Evolutionary conservation across 306 rosid species (phyloP), one percentile per base, ranked within the genome.

Genomic region (Neltuma alba): DNA sequence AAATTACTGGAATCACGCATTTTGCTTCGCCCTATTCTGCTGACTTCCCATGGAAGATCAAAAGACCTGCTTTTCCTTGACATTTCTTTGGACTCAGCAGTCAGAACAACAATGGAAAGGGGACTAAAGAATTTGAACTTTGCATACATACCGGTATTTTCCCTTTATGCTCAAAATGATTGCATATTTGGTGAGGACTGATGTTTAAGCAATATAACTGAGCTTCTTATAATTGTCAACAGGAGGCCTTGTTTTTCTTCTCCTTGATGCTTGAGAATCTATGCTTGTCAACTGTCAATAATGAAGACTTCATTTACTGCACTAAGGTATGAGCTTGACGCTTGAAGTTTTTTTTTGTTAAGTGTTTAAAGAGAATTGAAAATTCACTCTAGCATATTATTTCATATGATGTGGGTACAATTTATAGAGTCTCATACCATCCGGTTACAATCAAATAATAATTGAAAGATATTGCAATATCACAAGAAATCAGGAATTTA

Each of bases 281-380:
- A 60, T 72, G 82, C 55, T 38, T 84, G 68, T 84, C 85, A 57
- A 54, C 70, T 0, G 85, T 65, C 44, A 58, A 47, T 27, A 84
- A 84, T 75, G 85, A 80, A 73, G 84, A 84, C 37, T 65, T 84
- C 58, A 76, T 84, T 48, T 81, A 80, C 82, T 84, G 87, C 82
- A 76, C 80, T 25, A 81, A 81, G 87, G 85, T 84, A 45, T 69
- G 14, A 61, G 71, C 61, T 40, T 34, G 75, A 42, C 15, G 21
- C 42, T 44, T 33, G 23, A 23, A 16, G 21, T n/a, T 25, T 58
- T 70, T 72, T 72, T 20, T 57, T 9, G n/a, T n/a, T n/a, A n/a
- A n/a, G n/a, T n/a, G n/a, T n/a, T n/a, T n/a, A n/a, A n/a, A n/a
- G n/a, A n/a, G n/a, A n/a, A n/a, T n/a, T n/a, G n/a, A n/a, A n/a